Evolutionary conservation across 306 rosid genomes (phyloP), one percentile per base, ranked within the genome.

Genomic region (Biancaea sappan): DNA sequence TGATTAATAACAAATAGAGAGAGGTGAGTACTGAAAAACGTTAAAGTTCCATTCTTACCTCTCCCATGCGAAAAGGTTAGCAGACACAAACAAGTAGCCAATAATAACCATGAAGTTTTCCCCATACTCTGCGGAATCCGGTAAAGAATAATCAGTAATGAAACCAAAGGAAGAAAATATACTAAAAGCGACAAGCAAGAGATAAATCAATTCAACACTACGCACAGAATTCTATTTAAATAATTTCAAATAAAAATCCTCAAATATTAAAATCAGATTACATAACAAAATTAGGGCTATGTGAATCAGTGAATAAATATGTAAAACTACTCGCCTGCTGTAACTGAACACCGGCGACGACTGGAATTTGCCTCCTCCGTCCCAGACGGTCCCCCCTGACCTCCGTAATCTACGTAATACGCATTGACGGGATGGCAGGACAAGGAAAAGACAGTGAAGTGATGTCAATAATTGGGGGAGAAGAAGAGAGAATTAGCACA

Each of bases 71-170:
- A 85, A 61, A 60, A 77, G 21, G 71, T 66, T 54, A 86, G 13
- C 26, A 86, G 34, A 52, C 87, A 86, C 6, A 82, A 53, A 64
- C 73, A 69, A 47, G 77, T 65, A 41, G 67, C 81, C 73, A 82
- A 38, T n/a, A 88, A 24, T 72, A 89, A 77, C 87, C 90, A 83
- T 71, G 82, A 58, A 38, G 70, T 66, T 32, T 74, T 83, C 60
- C 83, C 86, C 97, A 89, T 92, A 61, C 53, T 67, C 96, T 83
- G 83, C 60, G 57, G 52, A 77, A 70, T 21, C 40, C 48, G 71
- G 52, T 67, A 6, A 56, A 70, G 1, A 0, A 37, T n/a, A 25
- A 21, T 76, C 26, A 53, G 10, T 13, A 22, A 26, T 10, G 5
- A 48, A 21, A 15, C 52, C 18, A 38, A 19, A 51, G 41, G 15